A percentile compares a stretch with the other conserved stretches of the same genome.
These are phyloP conservation scores for Pleurotus giganteus DNA, from an alignment of 768 basidiomycete genomes.

Conservation along the genomic window DNA sequence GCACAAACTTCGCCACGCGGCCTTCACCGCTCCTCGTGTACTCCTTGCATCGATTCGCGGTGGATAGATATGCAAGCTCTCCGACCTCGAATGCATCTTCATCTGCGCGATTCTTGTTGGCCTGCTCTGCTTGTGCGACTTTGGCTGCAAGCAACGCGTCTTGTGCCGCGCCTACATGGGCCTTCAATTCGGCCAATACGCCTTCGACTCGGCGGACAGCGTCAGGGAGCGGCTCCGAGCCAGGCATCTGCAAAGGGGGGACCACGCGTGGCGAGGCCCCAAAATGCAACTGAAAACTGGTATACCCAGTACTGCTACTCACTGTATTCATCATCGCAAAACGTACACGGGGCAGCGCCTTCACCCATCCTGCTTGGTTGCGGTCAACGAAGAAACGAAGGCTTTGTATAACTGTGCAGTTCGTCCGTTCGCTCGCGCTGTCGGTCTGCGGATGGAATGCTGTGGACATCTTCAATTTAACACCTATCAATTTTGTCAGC, in stretches of 20 bases:
- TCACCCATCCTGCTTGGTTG: neutral
- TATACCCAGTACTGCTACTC: neutral
- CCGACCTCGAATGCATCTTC: neutral
- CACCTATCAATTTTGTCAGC: no score
- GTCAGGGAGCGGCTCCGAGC: no score
- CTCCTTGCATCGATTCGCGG: neutral
- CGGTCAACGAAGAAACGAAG: neutral
- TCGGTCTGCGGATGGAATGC: neutral
- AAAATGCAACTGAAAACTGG: neutral
- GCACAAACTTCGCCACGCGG: no score
- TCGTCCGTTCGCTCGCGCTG: no score
- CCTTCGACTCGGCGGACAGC: no score
- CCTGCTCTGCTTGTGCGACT: neutral
- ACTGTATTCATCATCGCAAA: neutral
- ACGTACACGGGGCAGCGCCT: neutral
- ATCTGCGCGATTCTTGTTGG: neutral
- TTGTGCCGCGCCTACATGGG: no score
- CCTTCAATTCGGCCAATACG: no score
- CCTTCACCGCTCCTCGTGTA: no score
- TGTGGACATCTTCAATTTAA: neutral
- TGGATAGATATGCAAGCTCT: neutral
- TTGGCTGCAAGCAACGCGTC: neutral
- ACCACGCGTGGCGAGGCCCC: neutral
- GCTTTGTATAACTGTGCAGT: neutral
- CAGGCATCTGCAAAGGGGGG: neutral